Evolutionary conservation across 2,329 filamentous ascomycete genomes (phyloP).

Genomic region (Blastomyces gilchristii): DNA sequence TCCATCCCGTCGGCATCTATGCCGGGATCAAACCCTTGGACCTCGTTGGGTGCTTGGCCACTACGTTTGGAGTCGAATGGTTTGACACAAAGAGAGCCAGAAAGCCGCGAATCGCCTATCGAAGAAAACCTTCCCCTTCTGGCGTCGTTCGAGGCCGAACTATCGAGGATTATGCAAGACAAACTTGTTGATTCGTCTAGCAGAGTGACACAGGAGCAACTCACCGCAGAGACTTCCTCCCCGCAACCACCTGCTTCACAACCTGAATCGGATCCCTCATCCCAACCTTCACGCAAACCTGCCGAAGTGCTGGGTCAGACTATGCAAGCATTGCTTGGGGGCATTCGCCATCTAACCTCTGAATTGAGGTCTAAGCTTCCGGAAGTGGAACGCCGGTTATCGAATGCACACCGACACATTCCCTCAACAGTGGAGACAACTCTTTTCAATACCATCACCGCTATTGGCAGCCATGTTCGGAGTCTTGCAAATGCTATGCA

Average conservation of each 20-base stretch:
- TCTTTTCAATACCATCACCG: slow-evolving; percentile 27
- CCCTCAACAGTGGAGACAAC: slow-evolving; percentile 29
- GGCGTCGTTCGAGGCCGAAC: slow-evolving; percentile 31
- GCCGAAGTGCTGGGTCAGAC: slow-evolving; percentile 26
- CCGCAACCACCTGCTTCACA: slow-evolving; percentile 13
- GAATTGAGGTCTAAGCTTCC: slow-evolving; percentile 30
- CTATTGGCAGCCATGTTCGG: slow-evolving; percentile 30
- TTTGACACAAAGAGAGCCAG: slow-evolving; percentile 12
- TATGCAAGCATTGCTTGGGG: slow-evolving; percentile 26
- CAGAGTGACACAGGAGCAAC: slow-evolving; percentile 4
- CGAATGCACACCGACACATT: slow-evolving; percentile 27
- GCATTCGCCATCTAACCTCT: slow-evolving; percentile 27
- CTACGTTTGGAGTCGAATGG: background rate
- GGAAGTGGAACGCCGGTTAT: slow-evolving; percentile 30
- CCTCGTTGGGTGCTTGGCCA: slow-evolving; percentile 13
- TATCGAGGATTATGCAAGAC: slow-evolving; percentile 27
- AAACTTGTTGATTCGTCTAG: slow-evolving; percentile 4
- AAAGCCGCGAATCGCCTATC: slow-evolving; percentile 15
- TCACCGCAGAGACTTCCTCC: slow-evolving; percentile 9
- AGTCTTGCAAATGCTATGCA: slow-evolving; percentile 29
- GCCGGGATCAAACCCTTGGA: slow-evolving; percentile 16
- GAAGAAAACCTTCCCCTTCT: slow-evolving; percentile 26
- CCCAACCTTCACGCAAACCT: slow-evolving; percentile 13
- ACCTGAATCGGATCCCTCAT: background rate
- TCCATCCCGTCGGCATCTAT: background rate